Evolutionary conservation across 2,329 filamentous ascomycete species (phyloP), one percentile per base, ranked within the genome.

Genomic region (Chlorencoelia australis): DNA sequence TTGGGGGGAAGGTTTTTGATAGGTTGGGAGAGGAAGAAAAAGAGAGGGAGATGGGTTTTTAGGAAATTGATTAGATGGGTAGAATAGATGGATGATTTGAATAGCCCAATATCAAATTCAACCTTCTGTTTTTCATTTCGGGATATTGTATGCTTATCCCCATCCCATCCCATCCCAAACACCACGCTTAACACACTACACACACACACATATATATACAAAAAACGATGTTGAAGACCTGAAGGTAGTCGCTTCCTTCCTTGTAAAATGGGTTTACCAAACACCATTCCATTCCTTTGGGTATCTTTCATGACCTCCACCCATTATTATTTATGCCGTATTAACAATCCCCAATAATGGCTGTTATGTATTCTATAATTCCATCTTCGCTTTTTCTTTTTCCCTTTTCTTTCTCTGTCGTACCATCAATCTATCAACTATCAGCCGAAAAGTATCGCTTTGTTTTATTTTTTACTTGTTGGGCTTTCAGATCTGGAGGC

Each of bases 391-490:
- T n/a, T n/a, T n/a, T n/a, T n/a, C n/a, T n/a, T n/a, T n/a, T n/a
- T n/a, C n/a, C n/a, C n/a, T n/a, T n/a, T n/a, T n/a, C n/a, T n/a
- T n/a, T n/a, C n/a, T n/a, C n/a, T n/a, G n/a, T n/a, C n/a, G n/a
- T 30, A 7, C 29, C 30, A 31, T 31, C 13, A 6, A 14, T 15
- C 9, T 1, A 30, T 39, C 24, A 57, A 41, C 56, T 51, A 16
- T 82, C 79, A 3, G 78, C 76, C 3, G 75, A 72, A 56, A 85
- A 85, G 51, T 85, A 85, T 39, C 79, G 68, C 57, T 84, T 85
- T 27, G 74, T 71, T 53, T 76, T 79, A 51, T 66, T 79, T 49
- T 71, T 67, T 2, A 75, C 64, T 49, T 79, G 73, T 43, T 80
- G 73, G 2, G 79, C 78, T 53, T 82, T 82, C 50, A 81, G 68